phyloP scores from a whole-genome alignment of 2,329 filamentous ascomycete genomes.

The Cladosporium austrohemisphaericum region DNA sequence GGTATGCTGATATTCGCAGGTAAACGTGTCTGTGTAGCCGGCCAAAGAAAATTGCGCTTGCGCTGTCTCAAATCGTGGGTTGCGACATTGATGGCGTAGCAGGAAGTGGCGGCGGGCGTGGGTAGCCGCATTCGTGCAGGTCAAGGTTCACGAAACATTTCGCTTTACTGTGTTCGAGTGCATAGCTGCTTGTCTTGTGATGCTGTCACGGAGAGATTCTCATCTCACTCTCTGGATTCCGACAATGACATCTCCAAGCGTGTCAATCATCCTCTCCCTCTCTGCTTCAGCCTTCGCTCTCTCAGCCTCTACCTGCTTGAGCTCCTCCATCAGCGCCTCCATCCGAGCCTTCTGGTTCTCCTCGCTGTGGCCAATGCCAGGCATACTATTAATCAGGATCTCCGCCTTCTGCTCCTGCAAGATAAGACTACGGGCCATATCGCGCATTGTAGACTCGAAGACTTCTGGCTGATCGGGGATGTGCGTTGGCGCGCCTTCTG shows the following conservation, averaged over 20 bases:
- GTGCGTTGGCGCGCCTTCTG: conserved; percentile 4
- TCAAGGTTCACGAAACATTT: too few relatives aligned
- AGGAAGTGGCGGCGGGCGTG: too few relatives aligned
- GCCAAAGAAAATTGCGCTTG: too few relatives aligned
- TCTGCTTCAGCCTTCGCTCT: conserved; percentile 39
- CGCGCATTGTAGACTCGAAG: conserved; percentile 64
- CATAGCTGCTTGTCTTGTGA: too few relatives aligned
- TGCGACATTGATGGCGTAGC: background rate
- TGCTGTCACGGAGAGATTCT: conserved; percentile 22
- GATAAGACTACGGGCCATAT: conserved; percentile 72
- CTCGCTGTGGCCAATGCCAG: conserved; percentile 75
- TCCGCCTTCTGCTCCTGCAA: conserved; percentile 82
- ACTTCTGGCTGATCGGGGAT: conserved; percentile 63
- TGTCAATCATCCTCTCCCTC: conserved; percentile 40
- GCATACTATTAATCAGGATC: conserved; percentile 67
- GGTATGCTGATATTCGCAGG: background rate
- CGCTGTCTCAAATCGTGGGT: background rate
- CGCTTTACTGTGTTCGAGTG: too few relatives aligned
- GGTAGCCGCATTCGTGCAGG: too few relatives aligned
- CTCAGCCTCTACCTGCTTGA: conserved; percentile 42
- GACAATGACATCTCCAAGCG: conserved; percentile 48
- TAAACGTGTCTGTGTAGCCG: background rate
- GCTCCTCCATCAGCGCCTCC: conserved; percentile 41
- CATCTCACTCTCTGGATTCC: conserved; percentile 23
- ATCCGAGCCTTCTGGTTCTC: conserved; percentile 66